Evolutionary conservation across 441 rosid species (phyloP).

Genomic region (Codiaeum variegatum): DNA sequence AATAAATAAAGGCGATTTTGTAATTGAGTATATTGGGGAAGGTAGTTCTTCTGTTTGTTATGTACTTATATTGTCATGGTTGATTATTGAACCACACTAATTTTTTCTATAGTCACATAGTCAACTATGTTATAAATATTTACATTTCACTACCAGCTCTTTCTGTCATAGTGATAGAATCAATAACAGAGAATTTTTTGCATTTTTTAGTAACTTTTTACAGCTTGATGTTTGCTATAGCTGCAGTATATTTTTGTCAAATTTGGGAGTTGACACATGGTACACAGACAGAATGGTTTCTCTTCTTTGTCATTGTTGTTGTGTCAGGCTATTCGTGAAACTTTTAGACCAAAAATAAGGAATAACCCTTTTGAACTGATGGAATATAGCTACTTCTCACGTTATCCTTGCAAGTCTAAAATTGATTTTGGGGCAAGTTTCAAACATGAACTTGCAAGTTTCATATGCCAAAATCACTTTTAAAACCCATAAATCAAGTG

Average conservation of each 20-base stretch:
- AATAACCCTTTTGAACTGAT: too few relatives aligned
- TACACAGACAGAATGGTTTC: neutral
- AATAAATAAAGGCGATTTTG: slow-evolving; percentile 66
- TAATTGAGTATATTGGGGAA: slow-evolving; percentile 95
- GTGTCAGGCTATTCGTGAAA: neutral
- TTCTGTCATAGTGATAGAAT: neutral
- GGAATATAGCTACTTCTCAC: too few relatives aligned
- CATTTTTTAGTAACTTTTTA: neutral
- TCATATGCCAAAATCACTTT: too few relatives aligned
- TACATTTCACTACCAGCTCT: neutral
- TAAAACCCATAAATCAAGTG: too few relatives aligned
- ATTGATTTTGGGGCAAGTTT: too few relatives aligned
- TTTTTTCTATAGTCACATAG: neutral
- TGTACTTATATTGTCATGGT: neutral
- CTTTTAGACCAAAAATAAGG: too few relatives aligned
- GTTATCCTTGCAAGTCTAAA: too few relatives aligned
- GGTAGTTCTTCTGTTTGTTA: slow-evolving; percentile 42
- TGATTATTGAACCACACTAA: slow-evolving; percentile 6
- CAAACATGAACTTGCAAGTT: too few relatives aligned
- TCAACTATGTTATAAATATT: neutral
- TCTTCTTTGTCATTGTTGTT: neutral
- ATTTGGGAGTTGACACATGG: neutral
- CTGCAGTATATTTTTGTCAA: neutral
- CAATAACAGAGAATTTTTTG: neutral
- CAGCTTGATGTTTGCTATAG: neutral